phyloP scores from a whole-genome alignment of 495 filamentous ascomycete species.

The Baudoinia panamericana region DNA sequence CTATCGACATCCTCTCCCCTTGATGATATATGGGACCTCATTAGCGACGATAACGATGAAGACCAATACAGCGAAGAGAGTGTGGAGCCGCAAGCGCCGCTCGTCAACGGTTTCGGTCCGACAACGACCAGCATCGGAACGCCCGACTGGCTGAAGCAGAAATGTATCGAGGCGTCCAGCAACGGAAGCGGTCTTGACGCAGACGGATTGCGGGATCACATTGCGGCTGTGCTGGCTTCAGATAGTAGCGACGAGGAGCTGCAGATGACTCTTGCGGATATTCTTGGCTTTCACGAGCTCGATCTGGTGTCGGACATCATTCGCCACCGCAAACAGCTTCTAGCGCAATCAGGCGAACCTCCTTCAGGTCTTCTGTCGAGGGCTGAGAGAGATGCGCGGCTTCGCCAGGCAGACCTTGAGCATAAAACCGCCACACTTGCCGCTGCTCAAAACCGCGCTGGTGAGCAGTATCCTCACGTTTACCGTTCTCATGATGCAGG shows the following conservation, averaged over 20 bases:
- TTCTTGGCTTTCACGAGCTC: conserved; percentile 82
- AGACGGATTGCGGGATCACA: conserved; percentile 52
- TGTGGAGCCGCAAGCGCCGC: conserved; percentile 27
- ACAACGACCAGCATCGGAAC: conserved; percentile 8
- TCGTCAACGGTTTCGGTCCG: no score
- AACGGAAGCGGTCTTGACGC: conserved; percentile 50
- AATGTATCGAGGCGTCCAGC: conserved; percentile 47
- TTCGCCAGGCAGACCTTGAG: conserved; percentile 59
- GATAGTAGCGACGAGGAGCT: conserved; percentile 62
- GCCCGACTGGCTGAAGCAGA: conserved; percentile 48
- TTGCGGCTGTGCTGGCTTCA: conserved; percentile 52
- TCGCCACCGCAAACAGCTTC: conserved; percentile 53
- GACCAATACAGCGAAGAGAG: conserved; percentile 43
- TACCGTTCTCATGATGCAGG: conserved; percentile 71
- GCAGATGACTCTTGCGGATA: conserved; percentile 78
- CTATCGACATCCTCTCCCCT: conserved; percentile 47
- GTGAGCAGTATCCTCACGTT: conserved; percentile 75
- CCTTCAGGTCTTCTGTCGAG: conserved; percentile 43
- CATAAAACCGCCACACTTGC: conserved; percentile 67
- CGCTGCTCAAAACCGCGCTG: conserved; percentile 46
- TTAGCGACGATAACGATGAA: conserved; percentile 56
- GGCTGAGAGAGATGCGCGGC: conserved; percentile 60
- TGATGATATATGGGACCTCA: conserved; percentile 83
- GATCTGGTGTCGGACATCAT: conserved; percentile 81
- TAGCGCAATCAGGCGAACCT: conserved; percentile 32